Conservation (phyloP, 208 protist genomes). For the Leishmania mexicana region DNA sequence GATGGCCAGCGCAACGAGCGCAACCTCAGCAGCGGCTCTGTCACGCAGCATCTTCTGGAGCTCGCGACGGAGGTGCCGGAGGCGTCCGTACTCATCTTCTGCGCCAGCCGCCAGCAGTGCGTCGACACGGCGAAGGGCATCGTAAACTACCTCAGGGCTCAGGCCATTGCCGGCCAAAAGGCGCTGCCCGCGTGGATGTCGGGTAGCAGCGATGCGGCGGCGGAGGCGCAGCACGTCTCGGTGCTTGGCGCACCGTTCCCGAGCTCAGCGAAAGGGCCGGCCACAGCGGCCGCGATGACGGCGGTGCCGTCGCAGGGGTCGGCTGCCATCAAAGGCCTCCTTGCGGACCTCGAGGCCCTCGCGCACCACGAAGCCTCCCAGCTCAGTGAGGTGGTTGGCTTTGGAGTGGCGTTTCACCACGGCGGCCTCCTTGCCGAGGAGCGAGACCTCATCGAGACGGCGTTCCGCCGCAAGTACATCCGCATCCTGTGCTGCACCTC, state of each 20-base stretch:
- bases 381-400: conserved; percentile 59
- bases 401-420: conserved; percentile 91
- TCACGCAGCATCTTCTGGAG: conserved; percentile 48
- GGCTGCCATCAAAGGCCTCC: conserved; percentile 28
- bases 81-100: conserved; percentile 85
- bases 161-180: conserved; percentile 24
- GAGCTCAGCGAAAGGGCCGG: background rate
- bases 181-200: background rate
- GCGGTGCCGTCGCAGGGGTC: conserved; percentile 31
- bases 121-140: conserved; percentile 73
- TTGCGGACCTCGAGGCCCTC: conserved; percentile 48
- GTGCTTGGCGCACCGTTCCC: conserved; percentile 12
- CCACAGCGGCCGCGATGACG: conserved; percentile 3
- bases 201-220: background rate
- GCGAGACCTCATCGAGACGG: conserved; percentile 79
- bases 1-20: conserved; percentile 48
- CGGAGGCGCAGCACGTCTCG: background rate
- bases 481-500: conserved; percentile 92
- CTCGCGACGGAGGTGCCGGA: conserved; percentile 71
- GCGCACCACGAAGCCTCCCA: conserved; percentile 38
- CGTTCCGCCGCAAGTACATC: conserved; percentile 71
- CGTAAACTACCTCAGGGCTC: conserved; percentile 35
- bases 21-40: conserved; percentile 38
- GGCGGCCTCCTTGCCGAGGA: conserved; percentile 84
- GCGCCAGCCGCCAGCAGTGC: conserved; percentile 76